Base-by-base conservation (phyloP, 169 alveolate species). In the Perkinsus olseni region DNA sequence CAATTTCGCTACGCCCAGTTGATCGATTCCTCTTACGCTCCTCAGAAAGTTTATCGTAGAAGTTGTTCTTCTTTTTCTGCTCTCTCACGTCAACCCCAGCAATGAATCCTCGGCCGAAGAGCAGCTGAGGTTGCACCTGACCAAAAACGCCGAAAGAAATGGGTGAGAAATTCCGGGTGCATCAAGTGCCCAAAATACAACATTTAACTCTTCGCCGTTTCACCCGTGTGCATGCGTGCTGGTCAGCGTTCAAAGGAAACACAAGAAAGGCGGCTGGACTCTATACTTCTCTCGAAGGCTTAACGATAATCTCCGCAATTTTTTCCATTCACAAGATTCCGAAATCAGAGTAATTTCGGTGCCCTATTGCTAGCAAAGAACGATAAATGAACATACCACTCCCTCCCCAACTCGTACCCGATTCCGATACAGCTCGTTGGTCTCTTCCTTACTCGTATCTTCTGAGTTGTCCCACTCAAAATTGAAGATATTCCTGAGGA, bases 401-500 rank as follows among this genome's bases (percentile, higher is more conserved):
- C n/a, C n/a, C n/a, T n/a, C n/a, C n/a, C n/a, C n/a, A 45, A 45
- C 17, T 17, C 17, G 97, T 39, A 97, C 95, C 40, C 99, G 93
- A 92, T 97, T 95, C 91, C 95, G 97, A 94, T 97, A 98, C 38
- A 98, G 93, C 0, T 99, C 99, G 93, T 98, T 98, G 94, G 95
- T 95, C 50, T 97, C 99, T 74, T 94, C 94, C 91, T 92, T 92
- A 34, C 97, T 93, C 10, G 99, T 97, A 93, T 97, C 99, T 92
- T 97, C 99, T 37, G 97, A 94, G 45, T 95, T 96, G 91, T 97
- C 97, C 99, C 99, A 97, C 74, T 97, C 98, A 92, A 97, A 97
- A 92, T 96, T 95, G 62, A 97, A 97, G 8, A 96, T 95, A 51
- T 96, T 96, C 74, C 95, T 94, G 93, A 21, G 38, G 74, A 40